Evolutionary conservation across 306 rosid species (phyloP).

Genomic region (Cucumis hystrix): DNA sequence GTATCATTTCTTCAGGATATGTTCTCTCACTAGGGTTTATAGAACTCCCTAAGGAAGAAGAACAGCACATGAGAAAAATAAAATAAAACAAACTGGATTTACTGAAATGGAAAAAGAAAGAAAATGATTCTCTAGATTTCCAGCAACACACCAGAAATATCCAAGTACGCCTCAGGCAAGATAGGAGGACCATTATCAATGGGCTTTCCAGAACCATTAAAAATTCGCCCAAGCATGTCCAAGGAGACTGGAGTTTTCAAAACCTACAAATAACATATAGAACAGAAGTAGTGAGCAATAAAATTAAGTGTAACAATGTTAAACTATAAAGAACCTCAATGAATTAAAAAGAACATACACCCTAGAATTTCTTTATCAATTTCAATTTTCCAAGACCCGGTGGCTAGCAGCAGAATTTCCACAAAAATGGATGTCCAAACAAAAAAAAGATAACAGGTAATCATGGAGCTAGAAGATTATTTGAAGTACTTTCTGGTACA

Average conservation of each 20-base stretch:
- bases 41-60: slow-evolving; percentile 63
- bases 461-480: neutral
- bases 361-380: neutral
- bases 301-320: slow-evolving; percentile 9
- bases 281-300: slow-evolving; percentile 2
- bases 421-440: neutral
- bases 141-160: slow-evolving; percentile 65
- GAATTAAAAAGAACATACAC: neutral
- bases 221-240: slow-evolving; percentile 99
- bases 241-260: slow-evolving; percentile 93
- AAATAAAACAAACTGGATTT: neutral
- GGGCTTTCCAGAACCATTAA: slow-evolving; percentile 99
- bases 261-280: slow-evolving; percentile 33
- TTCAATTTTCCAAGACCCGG: neutral
- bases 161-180: slow-evolving; percentile 97
- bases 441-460: neutral
- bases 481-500: neutral
- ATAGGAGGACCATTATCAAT: slow-evolving; percentile 98
- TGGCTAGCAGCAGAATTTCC: neutral
- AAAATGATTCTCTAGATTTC: neutral
- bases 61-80: neutral
- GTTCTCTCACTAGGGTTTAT: slow-evolving; percentile 99
- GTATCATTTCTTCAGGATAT: slow-evolving; percentile 99
- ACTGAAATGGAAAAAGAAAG: neutral
- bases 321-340: neutral